Conservation (phyloP, 2,329 filamentous ascomycete species). For the Monosporascus cannonballus region DNA sequence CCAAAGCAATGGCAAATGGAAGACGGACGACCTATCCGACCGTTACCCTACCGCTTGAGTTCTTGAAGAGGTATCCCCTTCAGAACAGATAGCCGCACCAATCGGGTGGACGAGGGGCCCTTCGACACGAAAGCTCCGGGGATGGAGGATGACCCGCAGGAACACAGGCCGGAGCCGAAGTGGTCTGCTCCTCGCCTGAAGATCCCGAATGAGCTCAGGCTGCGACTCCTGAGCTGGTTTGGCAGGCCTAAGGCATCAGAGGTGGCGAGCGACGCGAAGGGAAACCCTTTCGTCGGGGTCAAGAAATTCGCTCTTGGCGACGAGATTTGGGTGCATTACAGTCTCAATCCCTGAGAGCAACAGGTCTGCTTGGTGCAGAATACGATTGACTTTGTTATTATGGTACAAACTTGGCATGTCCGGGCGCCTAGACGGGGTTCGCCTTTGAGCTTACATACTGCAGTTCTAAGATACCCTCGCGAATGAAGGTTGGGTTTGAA, state of each 20-base stretch:
- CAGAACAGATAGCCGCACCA: conserved; percentile 38
- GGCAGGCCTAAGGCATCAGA: conserved; percentile 30
- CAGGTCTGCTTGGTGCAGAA: too few relatives aligned
- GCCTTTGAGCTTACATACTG: too few relatives aligned
- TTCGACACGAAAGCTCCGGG: conserved; percentile 35
- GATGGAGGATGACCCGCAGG: conserved; percentile 38
- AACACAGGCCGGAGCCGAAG: conserved; percentile 50
- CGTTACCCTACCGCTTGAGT: conserved; percentile 56
- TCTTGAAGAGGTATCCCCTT: conserved; percentile 49
- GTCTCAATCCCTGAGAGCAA: conserved; percentile 20
- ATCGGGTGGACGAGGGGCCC: conserved; percentile 48
- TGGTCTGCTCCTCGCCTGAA: conserved; percentile 52
- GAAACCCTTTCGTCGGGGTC: conserved; percentile 29
- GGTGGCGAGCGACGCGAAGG: conserved; percentile 30
- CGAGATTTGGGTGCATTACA: conserved; percentile 49
- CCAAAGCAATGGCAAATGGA: conserved; percentile 60
- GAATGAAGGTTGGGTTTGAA: too few relatives aligned
- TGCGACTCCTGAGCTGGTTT: conserved; percentile 39
- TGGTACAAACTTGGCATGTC: too few relatives aligned
- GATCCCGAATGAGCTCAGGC: conserved; percentile 52
- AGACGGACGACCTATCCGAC: conserved; percentile 58
- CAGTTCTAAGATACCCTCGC: too few relatives aligned
- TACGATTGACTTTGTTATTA: too few relatives aligned
- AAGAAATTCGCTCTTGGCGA: conserved; percentile 25
- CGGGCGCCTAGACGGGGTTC: too few relatives aligned